phyloP scores from a whole-genome alignment of 2,329 filamentous ascomycete genomes.

The Dothistroma pini region DNA sequence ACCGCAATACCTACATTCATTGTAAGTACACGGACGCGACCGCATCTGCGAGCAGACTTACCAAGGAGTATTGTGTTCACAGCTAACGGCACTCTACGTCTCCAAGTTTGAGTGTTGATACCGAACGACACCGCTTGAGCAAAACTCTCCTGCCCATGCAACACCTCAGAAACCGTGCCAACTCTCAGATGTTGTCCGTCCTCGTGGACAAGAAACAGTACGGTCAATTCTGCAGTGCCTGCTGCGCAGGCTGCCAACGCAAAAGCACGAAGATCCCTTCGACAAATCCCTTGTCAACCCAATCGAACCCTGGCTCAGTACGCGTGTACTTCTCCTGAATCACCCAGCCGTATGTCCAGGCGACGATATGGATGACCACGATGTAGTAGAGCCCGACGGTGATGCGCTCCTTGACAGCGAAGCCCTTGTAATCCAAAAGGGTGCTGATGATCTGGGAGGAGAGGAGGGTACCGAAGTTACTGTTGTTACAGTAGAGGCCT shows the following conservation, averaged over 20 bases:
- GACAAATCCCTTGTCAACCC: slow-evolving; percentile 42
- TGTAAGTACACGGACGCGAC: neutral
- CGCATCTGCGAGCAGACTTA: slow-evolving; percentile 5
- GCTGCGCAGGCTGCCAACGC: slow-evolving; percentile 50
- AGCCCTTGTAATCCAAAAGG: slow-evolving; percentile 44
- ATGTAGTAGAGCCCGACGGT: slow-evolving; percentile 41
- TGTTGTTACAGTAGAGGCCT: slow-evolving; percentile 49
- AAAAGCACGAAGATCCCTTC: slow-evolving; percentile 50
- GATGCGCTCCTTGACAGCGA: slow-evolving; percentile 43
- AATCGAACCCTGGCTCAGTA: slow-evolving; percentile 45
- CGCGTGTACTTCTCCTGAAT: slow-evolving; percentile 47
- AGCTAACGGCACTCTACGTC: slow-evolving; percentile 41
- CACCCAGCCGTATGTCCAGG: slow-evolving; percentile 48
- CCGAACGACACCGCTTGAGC: slow-evolving; percentile 45
- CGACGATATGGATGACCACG: slow-evolving; percentile 41
- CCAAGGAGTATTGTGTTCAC: slow-evolving; percentile 37
- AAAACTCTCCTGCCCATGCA: slow-evolving; percentile 47
- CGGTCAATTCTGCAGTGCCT: slow-evolving; percentile 54
- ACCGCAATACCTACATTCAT: slow-evolving; percentile 22
- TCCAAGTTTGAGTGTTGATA: slow-evolving; percentile 43
- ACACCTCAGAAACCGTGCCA: slow-evolving; percentile 43
- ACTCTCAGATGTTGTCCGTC: slow-evolving; percentile 55
- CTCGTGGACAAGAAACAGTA: slow-evolving; percentile 55
- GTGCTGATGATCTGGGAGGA: slow-evolving; percentile 46
- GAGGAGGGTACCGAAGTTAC: slow-evolving; percentile 41